These are phyloP conservation scores for Entomortierella parvispora DNA, from an alignment of 192 early-diverging fungal species.

Conservation along the genomic window DNA sequence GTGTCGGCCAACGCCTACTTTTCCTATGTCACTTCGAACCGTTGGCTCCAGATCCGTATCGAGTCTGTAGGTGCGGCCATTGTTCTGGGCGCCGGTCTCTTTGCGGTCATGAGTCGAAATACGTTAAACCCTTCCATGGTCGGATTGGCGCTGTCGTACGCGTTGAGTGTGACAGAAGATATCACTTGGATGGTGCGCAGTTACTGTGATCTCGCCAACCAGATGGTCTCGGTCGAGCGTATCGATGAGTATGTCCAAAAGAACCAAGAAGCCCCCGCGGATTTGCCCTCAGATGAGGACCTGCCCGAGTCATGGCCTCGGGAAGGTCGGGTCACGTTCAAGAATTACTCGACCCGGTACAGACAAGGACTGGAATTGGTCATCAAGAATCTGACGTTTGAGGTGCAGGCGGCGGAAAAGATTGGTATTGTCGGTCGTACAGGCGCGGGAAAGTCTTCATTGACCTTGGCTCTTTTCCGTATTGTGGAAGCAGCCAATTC, in stretches of 20 bases:
- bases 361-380: conserved; percentile 58
- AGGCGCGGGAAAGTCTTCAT: conserved; percentile 77
- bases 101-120: conserved; percentile 59
- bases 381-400: conserved; percentile 61
- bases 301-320: conserved; percentile 32
- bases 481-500: conserved; percentile 71
- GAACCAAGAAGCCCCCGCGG: conserved; percentile 54
- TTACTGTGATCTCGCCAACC: conserved; percentile 82
- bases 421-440: conserved; percentile 54
- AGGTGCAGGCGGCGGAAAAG: conserved; percentile 22
- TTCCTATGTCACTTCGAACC: conserved; percentile 72
- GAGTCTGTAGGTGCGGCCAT: conserved; percentile 82
- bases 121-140: conserved; percentile 77
- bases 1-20: conserved; percentile 67
- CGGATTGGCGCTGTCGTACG: conserved; percentile 71
- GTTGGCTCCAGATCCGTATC: conserved; percentile 76
- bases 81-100: conserved; percentile 65
- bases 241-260: conserved; percentile 67
- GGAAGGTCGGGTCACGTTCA: conserved; percentile 18
- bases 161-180: conserved; percentile 77
- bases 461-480: conserved; percentile 79
- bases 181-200: conserved; percentile 86
- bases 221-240: conserved; percentile 77
- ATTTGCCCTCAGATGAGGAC: conserved; percentile 67
- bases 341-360: conserved; percentile 32